A percentile compares a stretch with the other conserved stretches of the same genome.
Evolutionary conservation across 768 basidiomycete genomes (phyloP).

Genomic region (Suillus hirtellus): DNA sequence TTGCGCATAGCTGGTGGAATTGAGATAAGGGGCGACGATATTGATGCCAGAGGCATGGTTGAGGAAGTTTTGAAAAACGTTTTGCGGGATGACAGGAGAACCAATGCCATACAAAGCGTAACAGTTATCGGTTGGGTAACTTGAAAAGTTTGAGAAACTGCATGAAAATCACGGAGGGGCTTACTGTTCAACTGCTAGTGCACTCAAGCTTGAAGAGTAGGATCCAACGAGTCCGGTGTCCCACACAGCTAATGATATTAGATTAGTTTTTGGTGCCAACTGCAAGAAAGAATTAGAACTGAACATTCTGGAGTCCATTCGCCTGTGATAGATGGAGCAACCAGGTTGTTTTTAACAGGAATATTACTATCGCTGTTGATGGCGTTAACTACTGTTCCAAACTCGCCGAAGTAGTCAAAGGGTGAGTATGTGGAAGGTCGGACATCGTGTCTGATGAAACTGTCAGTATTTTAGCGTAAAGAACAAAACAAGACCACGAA

Average conservation of each 20-base stretch:
- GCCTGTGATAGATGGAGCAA: conserved; percentile 34
- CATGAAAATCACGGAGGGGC: conserved; percentile 9
- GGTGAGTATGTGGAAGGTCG: conserved; percentile 32
- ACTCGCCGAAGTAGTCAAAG: conserved; percentile 33
- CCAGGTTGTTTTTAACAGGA: conserved; percentile 28
- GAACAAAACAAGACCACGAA: conserved; percentile 5
- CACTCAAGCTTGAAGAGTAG: conserved; percentile 34
- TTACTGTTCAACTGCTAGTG: conserved; percentile 43
- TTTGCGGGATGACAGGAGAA: conserved; percentile 34
- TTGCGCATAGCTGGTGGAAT: conserved; percentile 34
- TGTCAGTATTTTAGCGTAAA: not conserved
- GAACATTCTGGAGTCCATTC: conserved; percentile 30
- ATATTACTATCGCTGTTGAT: conserved; percentile 23
- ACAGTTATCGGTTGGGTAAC: conserved; percentile 40
- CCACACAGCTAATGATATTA: conserved; percentile 23
- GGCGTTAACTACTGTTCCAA: conserved; percentile 26
- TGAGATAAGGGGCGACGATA: conserved; percentile 39
- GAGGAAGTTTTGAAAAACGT: conserved; percentile 43
- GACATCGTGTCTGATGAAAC: conserved; percentile 23
- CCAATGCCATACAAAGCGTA: conserved; percentile 25
- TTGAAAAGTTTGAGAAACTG: conserved; percentile 23
- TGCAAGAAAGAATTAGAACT: not conserved
- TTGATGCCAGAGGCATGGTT: conserved; percentile 40
- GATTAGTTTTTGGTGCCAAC: not conserved
- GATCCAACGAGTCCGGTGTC: conserved; percentile 30